Percentiles rank a stretch among this genome's conserved stretches.
phyloP scores from a whole-genome alignment of 192 early-diverging fungal genomes.

The Coemansia sp. region DNA sequence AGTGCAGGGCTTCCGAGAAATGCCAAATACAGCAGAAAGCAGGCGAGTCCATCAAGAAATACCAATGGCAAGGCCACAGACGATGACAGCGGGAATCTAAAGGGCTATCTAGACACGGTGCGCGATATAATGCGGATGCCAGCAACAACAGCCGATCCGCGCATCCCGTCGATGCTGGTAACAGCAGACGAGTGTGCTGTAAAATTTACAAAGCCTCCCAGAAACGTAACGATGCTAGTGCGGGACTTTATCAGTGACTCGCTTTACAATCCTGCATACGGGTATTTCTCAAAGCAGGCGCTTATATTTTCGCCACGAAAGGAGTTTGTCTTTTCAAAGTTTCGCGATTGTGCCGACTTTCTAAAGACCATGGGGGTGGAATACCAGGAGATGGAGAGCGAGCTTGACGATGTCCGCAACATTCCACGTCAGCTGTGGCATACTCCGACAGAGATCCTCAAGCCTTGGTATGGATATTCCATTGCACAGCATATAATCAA shows the following conservation, averaged over 20 bases:
- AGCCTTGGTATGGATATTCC: conserved; percentile 87
- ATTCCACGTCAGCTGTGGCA: conserved; percentile 94
- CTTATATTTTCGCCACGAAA: conserved; percentile 70
- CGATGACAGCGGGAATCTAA: not conserved
- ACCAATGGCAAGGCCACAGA: not conserved
- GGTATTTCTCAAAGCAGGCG: conserved; percentile 96
- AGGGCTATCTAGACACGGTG: conserved; percentile 39
- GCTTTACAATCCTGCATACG: conserved; percentile 94
- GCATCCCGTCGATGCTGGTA: conserved; percentile 33
- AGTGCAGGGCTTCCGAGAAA: not conserved
- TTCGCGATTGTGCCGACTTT: conserved; percentile 73
- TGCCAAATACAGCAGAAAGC: not conserved
- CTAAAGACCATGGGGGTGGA: conserved; percentile 70
- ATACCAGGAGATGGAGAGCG: conserved; percentile 79
- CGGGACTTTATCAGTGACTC: conserved; percentile 94
- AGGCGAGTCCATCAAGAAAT: not conserved
- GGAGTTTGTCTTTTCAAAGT: conserved; percentile 63
- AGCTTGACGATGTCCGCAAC: conserved; percentile 72
- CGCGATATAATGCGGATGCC: conserved; percentile 50
- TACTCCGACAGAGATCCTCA: conserved; percentile 95
- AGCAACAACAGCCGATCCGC: conserved; percentile 41
- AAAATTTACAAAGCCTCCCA: conserved; percentile 50
- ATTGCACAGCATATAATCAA: conserved; percentile 85
- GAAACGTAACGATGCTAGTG: conserved; percentile 66
- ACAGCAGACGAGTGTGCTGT: conserved; percentile 41